These are phyloP conservation scores for Globisporangium cystogenes DNA, from an alignment of 352 stramenopile species.

Conservation along the genomic window DNA sequence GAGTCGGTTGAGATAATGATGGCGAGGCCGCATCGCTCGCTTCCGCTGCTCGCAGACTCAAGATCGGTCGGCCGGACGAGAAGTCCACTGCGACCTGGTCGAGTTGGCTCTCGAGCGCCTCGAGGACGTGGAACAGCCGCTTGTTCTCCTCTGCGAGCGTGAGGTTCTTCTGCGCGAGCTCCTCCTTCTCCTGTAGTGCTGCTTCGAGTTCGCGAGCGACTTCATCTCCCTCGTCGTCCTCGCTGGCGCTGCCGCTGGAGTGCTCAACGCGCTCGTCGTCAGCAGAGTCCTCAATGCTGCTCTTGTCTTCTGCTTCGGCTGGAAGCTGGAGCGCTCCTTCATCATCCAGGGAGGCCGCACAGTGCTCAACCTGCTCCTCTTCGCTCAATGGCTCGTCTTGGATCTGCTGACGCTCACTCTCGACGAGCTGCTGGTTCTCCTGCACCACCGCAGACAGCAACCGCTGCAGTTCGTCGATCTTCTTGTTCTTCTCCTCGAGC, in stretches of 20 bases:
- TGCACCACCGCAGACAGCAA: conserved; percentile 36
- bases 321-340: not conserved
- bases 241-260: not conserved
- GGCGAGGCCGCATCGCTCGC: not conserved
- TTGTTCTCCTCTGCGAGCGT: conserved; percentile 45
- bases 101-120: conserved; percentile 38
- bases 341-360: not conserved
- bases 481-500: conserved; percentile 62
- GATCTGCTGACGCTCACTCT: conserved; percentile 4
- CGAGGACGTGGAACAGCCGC: conserved; percentile 38
- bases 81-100: conserved; percentile 41
- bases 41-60: conserved; percentile 16
- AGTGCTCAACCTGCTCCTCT: conserved; percentile 8
- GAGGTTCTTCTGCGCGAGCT: conserved; percentile 33
- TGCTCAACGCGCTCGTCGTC: not conserved
- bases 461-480: conserved; percentile 56
- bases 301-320: not conserved
- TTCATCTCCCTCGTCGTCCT: conserved; percentile 9
- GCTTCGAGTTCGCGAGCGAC: conserved; percentile 17
- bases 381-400: not conserved
- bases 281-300: not conserved
- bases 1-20: not conserved
- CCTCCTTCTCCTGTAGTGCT: conserved; percentile 10
- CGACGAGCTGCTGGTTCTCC: conserved; percentile 14
- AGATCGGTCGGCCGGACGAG: conserved; percentile 24